These are phyloP conservation scores for Fragaria nilgerrensis DNA, from an alignment of 306 rosid genomes.

Conservation along the genomic window DNA sequence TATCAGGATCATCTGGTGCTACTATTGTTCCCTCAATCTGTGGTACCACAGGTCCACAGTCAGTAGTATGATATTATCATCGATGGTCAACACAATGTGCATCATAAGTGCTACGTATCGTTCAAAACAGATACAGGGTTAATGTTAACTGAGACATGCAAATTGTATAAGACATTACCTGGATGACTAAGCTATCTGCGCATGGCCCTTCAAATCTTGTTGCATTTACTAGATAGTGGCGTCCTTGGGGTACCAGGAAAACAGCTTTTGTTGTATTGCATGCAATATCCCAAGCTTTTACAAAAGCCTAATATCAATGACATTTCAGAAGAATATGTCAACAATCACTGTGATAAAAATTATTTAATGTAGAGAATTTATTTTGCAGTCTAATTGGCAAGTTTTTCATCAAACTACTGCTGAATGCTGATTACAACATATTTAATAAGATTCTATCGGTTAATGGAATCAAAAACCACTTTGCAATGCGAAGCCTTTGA, in stretches of 20 bases:
- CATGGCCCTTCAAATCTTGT: slow-evolving; percentile 86
- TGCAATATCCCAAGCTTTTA: slow-evolving; percentile 78
- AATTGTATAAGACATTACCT: slow-evolving; percentile 39
- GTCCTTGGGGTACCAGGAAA: slow-evolving; percentile 71
- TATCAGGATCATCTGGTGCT: slow-evolving; percentile 82
- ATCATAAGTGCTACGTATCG: background rate
- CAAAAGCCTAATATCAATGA: slow-evolving; percentile 59
- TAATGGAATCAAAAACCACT: background rate
- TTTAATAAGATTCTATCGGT: background rate
- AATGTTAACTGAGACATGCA: background rate
- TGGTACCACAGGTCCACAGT: background rate
- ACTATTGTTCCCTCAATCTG: slow-evolving; percentile 90
- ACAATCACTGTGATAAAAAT: background rate
- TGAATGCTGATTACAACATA: background rate
- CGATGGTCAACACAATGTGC: background rate
- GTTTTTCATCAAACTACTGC: background rate
- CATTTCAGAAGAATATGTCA: slow-evolving; percentile 33
- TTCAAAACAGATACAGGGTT: background rate
- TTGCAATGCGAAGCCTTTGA: background rate
- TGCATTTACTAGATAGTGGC: slow-evolving; percentile 76
- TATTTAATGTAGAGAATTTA: background rate
- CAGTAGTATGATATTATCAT: background rate
- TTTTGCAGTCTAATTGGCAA: background rate
- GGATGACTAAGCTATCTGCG: slow-evolving; percentile 55
- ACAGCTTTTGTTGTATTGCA: slow-evolving; percentile 75